Conservation (phyloP, 768 basidiomycete genomes). For the Hortiboletus campestris region DNA sequence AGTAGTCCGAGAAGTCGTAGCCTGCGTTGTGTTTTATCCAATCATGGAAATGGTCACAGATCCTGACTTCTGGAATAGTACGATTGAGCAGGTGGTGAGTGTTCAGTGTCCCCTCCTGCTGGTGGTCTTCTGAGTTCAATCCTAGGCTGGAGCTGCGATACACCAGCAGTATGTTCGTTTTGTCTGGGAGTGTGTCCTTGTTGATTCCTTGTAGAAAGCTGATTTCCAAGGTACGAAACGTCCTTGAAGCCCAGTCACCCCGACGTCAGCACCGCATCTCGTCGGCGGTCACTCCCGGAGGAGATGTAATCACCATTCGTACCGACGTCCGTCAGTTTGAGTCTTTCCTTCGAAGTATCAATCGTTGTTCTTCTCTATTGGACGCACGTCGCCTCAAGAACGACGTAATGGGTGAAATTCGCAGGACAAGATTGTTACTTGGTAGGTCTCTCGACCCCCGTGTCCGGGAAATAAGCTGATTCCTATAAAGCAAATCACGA, state of each 20-base stretch:
- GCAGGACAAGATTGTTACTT: slow-evolving; percentile 71
- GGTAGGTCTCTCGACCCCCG: slow-evolving; percentile 41
- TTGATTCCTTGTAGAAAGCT: slow-evolving; percentile 52
- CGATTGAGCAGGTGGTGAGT: slow-evolving; percentile 88
- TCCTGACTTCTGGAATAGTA: slow-evolving; percentile 95
- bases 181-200: slow-evolving; percentile 8
- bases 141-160: slow-evolving; percentile 64
- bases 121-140: slow-evolving; percentile 6
- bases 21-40: slow-evolving; percentile 81
- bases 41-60: slow-evolving; percentile 91
- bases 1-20: slow-evolving; percentile 77
- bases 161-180: slow-evolving; percentile 53
- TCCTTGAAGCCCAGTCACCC: slow-evolving; percentile 77
- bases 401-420: slow-evolving; percentile 89
- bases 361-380: slow-evolving; percentile 72
- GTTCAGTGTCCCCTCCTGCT: slow-evolving; percentile 1
- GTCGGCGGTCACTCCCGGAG: slow-evolving; percentile 43
- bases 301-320: slow-evolving; percentile 74
- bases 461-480: background rate
- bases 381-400: slow-evolving; percentile 91
- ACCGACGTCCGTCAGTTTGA: slow-evolving; percentile 87
- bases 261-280: slow-evolving; percentile 44
- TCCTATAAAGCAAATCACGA: slow-evolving; percentile 67
- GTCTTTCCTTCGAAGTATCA: slow-evolving; percentile 84
- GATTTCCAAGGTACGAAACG: slow-evolving; percentile 84